These are phyloP conservation scores for Fusarium sp. DNA, from an alignment of 2,329 filamentous ascomycete species.

Conservation along the genomic window DNA sequence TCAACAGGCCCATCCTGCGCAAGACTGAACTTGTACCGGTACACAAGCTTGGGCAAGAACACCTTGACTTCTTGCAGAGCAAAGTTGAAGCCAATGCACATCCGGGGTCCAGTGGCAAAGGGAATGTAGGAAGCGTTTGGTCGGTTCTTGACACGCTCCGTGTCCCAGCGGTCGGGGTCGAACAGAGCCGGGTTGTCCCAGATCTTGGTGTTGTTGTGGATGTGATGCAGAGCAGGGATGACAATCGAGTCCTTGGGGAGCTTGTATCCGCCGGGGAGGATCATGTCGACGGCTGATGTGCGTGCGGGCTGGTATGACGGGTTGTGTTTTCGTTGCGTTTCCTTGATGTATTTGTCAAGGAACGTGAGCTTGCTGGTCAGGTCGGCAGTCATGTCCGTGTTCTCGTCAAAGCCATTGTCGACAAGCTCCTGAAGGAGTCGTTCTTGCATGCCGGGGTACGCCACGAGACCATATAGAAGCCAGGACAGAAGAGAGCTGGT, in stretches of 20 bases:
- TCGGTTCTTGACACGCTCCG: slow-evolving; percentile 60
- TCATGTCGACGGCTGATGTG: slow-evolving; percentile 62
- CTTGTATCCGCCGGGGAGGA: slow-evolving; percentile 67
- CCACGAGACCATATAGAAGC: slow-evolving; percentile 63
- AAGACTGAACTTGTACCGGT: slow-evolving; percentile 64
- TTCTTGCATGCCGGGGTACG: slow-evolving; percentile 65
- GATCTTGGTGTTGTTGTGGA: slow-evolving; percentile 61
- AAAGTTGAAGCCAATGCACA: slow-evolving; percentile 73
- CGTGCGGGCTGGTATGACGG: slow-evolving; percentile 69
- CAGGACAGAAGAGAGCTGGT: slow-evolving; percentile 67
- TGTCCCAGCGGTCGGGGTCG: slow-evolving; percentile 68
- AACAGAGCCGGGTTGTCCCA: slow-evolving; percentile 68
- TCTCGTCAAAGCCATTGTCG: slow-evolving; percentile 55
- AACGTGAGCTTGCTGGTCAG: slow-evolving; percentile 58
- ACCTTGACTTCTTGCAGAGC: slow-evolving; percentile 69
- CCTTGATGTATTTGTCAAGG: slow-evolving; percentile 68
- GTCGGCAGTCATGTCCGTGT: slow-evolving; percentile 58
- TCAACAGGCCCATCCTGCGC: slow-evolving; percentile 62
- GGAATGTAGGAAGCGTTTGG: slow-evolving; percentile 64
- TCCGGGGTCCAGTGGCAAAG: slow-evolving; percentile 65
- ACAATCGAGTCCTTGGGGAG: slow-evolving; percentile 62
- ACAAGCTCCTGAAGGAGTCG: slow-evolving; percentile 66
- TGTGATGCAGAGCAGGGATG: slow-evolving; percentile 61
- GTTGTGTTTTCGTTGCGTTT: slow-evolving; percentile 67
- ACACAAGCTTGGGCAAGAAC: slow-evolving; percentile 65